phyloP scores from a whole-genome alignment of 1,284 basidiomycete genomes.

The Ustilago xerochloae region DNA sequence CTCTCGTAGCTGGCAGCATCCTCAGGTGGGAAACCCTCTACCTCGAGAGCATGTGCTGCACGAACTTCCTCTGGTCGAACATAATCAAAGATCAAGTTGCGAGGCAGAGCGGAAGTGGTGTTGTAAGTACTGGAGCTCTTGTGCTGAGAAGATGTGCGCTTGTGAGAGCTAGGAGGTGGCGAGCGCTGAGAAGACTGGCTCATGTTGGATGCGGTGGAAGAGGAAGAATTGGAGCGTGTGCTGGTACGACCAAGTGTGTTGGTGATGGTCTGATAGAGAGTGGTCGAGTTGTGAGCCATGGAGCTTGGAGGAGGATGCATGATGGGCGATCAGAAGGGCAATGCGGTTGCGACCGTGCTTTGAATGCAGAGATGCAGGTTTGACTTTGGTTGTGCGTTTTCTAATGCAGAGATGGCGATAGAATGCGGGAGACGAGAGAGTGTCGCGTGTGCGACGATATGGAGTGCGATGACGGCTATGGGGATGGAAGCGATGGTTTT shows the following conservation, averaged over 20 bases:
- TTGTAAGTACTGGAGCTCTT: conserved; percentile 4
- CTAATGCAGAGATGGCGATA: conserved; percentile 1
- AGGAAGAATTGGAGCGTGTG: conserved; percentile 46
- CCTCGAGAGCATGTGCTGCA: conserved; percentile 53
- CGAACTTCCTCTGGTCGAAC: conserved; percentile 57
- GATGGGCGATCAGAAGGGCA: conserved; percentile 5
- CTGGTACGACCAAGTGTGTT: conserved; percentile 35
- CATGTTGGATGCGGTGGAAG: conserved; percentile 40
- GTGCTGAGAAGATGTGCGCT: conserved; percentile 30
- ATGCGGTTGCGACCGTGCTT: neutral
- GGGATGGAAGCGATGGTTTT: neutral
- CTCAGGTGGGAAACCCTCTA: conserved; percentile 50
- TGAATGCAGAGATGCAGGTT: conserved; percentile 7
- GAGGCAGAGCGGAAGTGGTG: conserved; percentile 35
- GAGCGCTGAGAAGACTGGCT: conserved; percentile 38
- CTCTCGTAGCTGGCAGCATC: conserved; percentile 58
- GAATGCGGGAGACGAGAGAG: neutral
- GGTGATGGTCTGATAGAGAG: conserved; percentile 50
- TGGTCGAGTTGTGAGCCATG: conserved; percentile 48
- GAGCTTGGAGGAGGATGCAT: conserved; percentile 53
- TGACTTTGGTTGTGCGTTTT: neutral
- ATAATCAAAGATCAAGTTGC: conserved; percentile 53
- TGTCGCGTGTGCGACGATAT: neutral
- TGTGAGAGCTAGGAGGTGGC: conserved; percentile 26
- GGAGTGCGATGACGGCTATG: neutral